phyloP scores from a whole-genome alignment of 257 asterid species.

The Handroanthus guayacan region DNA sequence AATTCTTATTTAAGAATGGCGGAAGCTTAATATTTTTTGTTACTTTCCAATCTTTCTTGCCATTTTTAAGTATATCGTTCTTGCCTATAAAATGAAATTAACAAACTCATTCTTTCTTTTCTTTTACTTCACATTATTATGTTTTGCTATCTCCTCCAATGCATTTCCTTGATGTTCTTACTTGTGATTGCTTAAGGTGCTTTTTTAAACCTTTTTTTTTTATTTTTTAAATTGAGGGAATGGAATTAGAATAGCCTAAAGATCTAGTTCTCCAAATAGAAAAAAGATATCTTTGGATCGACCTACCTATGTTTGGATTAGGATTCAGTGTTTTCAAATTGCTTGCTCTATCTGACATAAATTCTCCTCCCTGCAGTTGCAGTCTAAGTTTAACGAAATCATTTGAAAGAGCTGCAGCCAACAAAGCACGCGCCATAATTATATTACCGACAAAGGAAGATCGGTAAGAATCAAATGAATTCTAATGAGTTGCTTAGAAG shows the following conservation, averaged over 20 bases:
- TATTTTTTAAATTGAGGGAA: neutral
- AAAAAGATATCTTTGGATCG: conserved; percentile 12
- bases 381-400: conserved; percentile 89
- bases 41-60: neutral
- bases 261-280: neutral
- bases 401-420: conserved; percentile 97
- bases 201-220: neutral
- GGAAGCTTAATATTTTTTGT: neutral
- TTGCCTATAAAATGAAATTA: neutral
- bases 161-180: neutral
- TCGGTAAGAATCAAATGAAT: conserved; percentile 56
- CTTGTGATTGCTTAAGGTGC: conserved; percentile 1
- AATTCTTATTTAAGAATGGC: neutral
- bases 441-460: conserved; percentile 90
- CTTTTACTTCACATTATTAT: neutral
- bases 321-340: conserved; percentile 18
- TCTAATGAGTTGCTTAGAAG: conserved; percentile 25
- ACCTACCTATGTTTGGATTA: conserved; percentile 8
- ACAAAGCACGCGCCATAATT: conserved; percentile 91
- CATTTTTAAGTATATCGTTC: neutral
- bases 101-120: neutral
- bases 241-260: neutral
- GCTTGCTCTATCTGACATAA: conserved; percentile 37
- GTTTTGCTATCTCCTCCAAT: neutral
- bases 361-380: conserved; percentile 72